These are phyloP conservation scores for Dothideomycetes sp. DNA, from an alignment of 2,329 filamentous ascomycete genomes.

Conservation along the genomic window DNA sequence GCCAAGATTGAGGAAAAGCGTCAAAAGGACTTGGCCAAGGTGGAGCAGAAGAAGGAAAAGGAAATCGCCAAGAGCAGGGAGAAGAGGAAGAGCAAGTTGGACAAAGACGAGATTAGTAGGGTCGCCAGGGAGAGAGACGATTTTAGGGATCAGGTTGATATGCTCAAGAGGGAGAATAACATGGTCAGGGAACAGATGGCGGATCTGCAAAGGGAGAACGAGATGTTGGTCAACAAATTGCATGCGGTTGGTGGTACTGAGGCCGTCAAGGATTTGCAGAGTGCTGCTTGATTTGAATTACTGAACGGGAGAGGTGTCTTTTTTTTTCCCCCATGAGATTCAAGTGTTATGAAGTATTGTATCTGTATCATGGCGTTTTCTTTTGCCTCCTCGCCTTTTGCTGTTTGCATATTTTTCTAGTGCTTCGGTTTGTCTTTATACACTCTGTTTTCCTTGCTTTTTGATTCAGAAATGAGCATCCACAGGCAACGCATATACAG, in stretches of 20 bases:
- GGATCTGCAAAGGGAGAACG: conserved; percentile 51
- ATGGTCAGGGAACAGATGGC: conserved; percentile 43
- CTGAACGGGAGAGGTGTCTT: too few relatives aligned
- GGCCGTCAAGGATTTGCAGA: conserved; percentile 18
- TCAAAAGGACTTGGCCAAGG: conserved; percentile 52
- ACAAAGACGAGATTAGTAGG: conserved; percentile 39
- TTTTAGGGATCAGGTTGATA: conserved; percentile 35
- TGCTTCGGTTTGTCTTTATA: too few relatives aligned
- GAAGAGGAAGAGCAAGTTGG: conserved; percentile 35
- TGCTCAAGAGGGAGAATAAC: conserved; percentile 41
- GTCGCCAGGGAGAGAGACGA: conserved; percentile 42
- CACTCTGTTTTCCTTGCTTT: too few relatives aligned
- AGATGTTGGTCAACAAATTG: conserved; percentile 37
- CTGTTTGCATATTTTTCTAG: too few relatives aligned
- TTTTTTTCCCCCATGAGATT: too few relatives aligned
- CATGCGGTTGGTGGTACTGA: conserved; percentile 29
- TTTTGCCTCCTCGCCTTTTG: too few relatives aligned
- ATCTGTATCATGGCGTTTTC: too few relatives aligned
- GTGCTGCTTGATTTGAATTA: too few relatives aligned
- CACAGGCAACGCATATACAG: too few relatives aligned
- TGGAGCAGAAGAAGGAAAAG: conserved; percentile 29
- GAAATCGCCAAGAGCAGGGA: conserved; percentile 36
- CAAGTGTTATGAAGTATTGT: too few relatives aligned
- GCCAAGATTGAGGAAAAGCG: conserved; percentile 56
- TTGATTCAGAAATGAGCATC: too few relatives aligned